phyloP scores from a whole-genome alignment of 805 yeast genomes.

The Blastobotrys attinorum region DNA sequence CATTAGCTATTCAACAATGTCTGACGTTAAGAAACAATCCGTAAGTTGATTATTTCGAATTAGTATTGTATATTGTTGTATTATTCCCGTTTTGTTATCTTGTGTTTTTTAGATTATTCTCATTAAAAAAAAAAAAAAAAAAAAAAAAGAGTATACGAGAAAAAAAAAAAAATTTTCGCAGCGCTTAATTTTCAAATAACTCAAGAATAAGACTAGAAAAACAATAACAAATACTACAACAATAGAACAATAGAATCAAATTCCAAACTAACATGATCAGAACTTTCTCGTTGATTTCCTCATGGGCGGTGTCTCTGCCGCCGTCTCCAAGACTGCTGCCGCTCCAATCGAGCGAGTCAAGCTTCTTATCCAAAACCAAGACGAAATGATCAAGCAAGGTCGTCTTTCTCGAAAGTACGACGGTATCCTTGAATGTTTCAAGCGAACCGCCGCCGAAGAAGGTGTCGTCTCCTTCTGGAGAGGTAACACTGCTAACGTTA shows the following conservation, averaged over 20 bases:
- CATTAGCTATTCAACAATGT: conserved; percentile 1
- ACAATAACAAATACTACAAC: too few relatives aligned
- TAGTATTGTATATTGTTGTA: not conserved
- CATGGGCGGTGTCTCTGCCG: conserved; percentile 99
- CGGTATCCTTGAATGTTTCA: conserved; percentile 92
- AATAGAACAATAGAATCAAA: too few relatives aligned
- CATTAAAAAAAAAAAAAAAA: too few relatives aligned
- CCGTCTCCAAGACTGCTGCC: conserved; percentile 96
- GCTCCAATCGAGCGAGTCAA: conserved; percentile 97
- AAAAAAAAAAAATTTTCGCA: not conserved
- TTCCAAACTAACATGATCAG: too few relatives aligned
- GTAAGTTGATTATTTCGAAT: not conserved
- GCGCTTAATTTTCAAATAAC: not conserved
- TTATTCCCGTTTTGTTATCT: not conserved
- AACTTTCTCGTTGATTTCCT: conserved; percentile 29
- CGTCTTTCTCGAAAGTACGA: conserved; percentile 78
- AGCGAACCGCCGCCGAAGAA: conserved; percentile 87
- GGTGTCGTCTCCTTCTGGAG: conserved; percentile 95
- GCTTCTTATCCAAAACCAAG: conserved; percentile 94
- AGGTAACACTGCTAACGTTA: conserved; percentile 98
- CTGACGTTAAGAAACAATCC: conserved; percentile 1
- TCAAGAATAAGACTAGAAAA: too few relatives aligned
- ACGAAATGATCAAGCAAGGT: conserved; percentile 97
- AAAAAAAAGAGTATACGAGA: not conserved
- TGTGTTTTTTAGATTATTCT: too few relatives aligned